Base-by-base conservation (phyloP, 768 basidiomycete species). In the Russula earlei region DNA sequence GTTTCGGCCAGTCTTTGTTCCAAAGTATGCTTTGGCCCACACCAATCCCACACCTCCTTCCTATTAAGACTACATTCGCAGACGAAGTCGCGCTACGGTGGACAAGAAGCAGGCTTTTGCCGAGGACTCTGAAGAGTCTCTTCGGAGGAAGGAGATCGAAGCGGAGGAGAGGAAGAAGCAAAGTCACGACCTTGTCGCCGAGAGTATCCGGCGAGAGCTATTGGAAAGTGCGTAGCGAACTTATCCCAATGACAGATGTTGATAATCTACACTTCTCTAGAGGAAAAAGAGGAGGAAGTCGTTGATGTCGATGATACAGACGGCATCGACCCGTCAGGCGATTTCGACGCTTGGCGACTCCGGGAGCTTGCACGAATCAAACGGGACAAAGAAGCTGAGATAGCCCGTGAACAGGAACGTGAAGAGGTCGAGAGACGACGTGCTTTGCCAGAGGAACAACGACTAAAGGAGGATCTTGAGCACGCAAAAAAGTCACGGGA, bases 281-380 rank as follows among this genome's bases (percentile, higher is more conserved):
- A 91, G 77, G 92, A 97, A 69, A 91, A 90, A 60, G 83, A 88
- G 54, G 87, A 86, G 24, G 69, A 83, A 19, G 71, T 87, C 33
- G 88, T 89, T 2, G 93, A 97, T 59, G 79, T 98, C 0, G 94
- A 98, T 70, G 96, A 99, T 68, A 88, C 91, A 5, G 96, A 99
- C 64, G 95, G 90, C 1, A 67, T 93, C 46, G 93, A 97, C 65
- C 89, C 93, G 2, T 77, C 80, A 15, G 83, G 69, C 50, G 96
- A 98, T 69, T 99, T 99, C 63, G 94, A 97, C 66, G 90, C 86
- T 4, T 99, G 96, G 96, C 80, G 96, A 54, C 70, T 97, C 47
- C 82, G 96, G 57, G 96, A 99, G 68, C 79, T 99, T 8, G 83
- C 77, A n/a, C 80, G 96, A 58, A 89, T 99, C 59, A 91, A 95